phyloP scores from a whole-genome alignment of 2,329 filamentous ascomycete genomes.

The Pezicula carpinea region DNA sequence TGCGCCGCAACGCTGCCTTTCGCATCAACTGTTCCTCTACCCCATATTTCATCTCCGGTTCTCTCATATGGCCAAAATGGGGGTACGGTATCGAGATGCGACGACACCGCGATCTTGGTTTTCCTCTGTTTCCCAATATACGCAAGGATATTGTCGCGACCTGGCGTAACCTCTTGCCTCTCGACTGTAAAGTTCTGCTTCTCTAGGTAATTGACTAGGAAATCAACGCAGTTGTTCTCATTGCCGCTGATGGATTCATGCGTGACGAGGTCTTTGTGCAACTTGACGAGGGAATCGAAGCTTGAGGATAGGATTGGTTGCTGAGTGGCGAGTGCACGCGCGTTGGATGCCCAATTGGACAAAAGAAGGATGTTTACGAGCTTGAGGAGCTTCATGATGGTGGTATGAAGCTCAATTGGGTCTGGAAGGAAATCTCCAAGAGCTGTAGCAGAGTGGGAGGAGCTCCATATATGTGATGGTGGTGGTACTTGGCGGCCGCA shows the following conservation, averaged over 20 bases:
- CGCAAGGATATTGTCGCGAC: slow-evolving; percentile 56
- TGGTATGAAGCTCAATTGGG: too few species aligned
- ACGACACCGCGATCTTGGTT: slow-evolving; percentile 49
- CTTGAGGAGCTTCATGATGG: slow-evolving; percentile 17
- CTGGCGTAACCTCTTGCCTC: slow-evolving; percentile 40
- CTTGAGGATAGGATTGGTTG: slow-evolving; percentile 4
- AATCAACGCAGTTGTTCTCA: slow-evolving; percentile 54
- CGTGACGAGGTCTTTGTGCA: slow-evolving; percentile 60
- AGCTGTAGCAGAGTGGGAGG: too few species aligned
- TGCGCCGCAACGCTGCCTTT: slow-evolving; percentile 70
- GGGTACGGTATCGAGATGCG: slow-evolving; percentile 61
- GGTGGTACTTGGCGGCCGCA: too few species aligned
- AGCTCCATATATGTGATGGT: too few species aligned
- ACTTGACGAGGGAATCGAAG: slow-evolving; percentile 40
- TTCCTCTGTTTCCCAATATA: slow-evolving; percentile 44
- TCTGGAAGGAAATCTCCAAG: too few species aligned
- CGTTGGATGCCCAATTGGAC: slow-evolving; percentile 7
- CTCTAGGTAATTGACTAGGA: slow-evolving; percentile 52
- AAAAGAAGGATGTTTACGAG: slow-evolving; percentile 12
- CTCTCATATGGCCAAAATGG: slow-evolving; percentile 41
- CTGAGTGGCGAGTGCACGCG: slow-evolving; percentile 13
- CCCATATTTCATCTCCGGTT: slow-evolving; percentile 49
- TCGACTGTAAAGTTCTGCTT: slow-evolving; percentile 57
- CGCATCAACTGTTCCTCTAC: slow-evolving; percentile 70
- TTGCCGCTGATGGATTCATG: slow-evolving; percentile 58